phyloP scores from a whole-genome alignment of 768 basidiomycete genomes.

The Cystoderma amianthinum region DNA sequence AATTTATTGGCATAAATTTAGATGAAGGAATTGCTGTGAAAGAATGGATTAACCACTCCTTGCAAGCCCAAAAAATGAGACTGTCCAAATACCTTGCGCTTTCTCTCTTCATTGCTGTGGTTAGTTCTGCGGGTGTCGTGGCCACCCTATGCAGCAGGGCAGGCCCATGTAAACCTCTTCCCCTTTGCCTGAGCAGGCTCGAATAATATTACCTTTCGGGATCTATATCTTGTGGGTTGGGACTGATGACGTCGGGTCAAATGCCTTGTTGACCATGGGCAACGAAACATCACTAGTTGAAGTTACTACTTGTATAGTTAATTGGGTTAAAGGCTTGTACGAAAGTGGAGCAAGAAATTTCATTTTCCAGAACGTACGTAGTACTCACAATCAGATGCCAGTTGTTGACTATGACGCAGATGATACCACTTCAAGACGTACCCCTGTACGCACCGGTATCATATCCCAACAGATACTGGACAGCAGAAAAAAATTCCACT shows the following conservation, averaged over 20 bases:
- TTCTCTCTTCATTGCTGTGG: background rate
- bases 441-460: slow-evolving; percentile 39
- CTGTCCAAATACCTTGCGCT: too few relatives aligned
- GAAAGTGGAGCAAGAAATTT: slow-evolving; percentile 58
- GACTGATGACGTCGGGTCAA: slow-evolving; percentile 55
- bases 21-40: too few relatives aligned
- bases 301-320: slow-evolving; percentile 50
- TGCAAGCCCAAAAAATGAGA: too few relatives aligned
- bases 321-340: slow-evolving; percentile 53
- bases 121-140: slow-evolving; percentile 25
- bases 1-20: too few relatives aligned
- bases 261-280: slow-evolving; percentile 45
- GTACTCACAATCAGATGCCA: too few relatives aligned
- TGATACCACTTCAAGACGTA: slow-evolving; percentile 47
- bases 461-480: slow-evolving; percentile 47
- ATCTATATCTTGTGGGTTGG: slow-evolving; percentile 66
- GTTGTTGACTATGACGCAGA: too few relatives aligned
- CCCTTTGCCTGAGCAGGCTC: slow-evolving; percentile 59
- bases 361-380: slow-evolving; percentile 61
- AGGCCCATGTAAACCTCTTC: slow-evolving; percentile 45
- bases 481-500: slow-evolving; percentile 41
- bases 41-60: too few relatives aligned
- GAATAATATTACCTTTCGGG: slow-evolving; percentile 47
- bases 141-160: slow-evolving; percentile 55
- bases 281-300: slow-evolving; percentile 49